Conservation (phyloP, 169 alveolate species). For the Cryptosporidium viatorum region DNA sequence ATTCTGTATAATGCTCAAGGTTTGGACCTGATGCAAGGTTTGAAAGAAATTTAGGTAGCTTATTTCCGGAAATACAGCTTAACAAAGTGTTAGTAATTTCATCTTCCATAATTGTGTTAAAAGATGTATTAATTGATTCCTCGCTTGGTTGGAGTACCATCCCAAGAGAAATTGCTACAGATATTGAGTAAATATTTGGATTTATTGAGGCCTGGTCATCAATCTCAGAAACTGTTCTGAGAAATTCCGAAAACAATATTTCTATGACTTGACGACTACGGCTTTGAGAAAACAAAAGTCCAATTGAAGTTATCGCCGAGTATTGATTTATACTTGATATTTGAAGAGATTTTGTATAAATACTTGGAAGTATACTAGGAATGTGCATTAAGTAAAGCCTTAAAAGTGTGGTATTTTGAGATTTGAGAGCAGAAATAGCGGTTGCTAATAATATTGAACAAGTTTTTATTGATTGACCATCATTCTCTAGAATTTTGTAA, state of each 20-base stretch:
- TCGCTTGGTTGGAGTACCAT: slow-evolving; percentile 46
- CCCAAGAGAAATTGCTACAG: slow-evolving; percentile 59
- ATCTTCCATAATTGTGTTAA: not conserved
- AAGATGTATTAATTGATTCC: not conserved
- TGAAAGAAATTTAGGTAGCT: slow-evolving; percentile 13
- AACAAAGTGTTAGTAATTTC: slow-evolving; percentile 6
- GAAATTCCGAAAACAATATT: slow-evolving; percentile 39
- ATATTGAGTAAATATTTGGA: slow-evolving; percentile 42
- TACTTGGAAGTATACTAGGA: slow-evolving; percentile 65
- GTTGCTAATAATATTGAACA: slow-evolving; percentile 44
- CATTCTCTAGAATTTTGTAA: slow-evolving; percentile 33
- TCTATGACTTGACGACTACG: slow-evolving; percentile 35
- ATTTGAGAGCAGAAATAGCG: slow-evolving; percentile 50
- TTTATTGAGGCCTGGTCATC: slow-evolving; percentile 64
- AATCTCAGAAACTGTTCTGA: slow-evolving; percentile 45
- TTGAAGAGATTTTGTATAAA: slow-evolving; percentile 65
- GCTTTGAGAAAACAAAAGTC: slow-evolving; percentile 62
- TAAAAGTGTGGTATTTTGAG: slow-evolving; percentile 28
- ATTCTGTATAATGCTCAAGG: slow-evolving; percentile 39
- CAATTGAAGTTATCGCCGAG: slow-evolving; percentile 47
- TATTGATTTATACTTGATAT: slow-evolving; percentile 52
- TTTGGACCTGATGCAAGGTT: slow-evolving; percentile 60
- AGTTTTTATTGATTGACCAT: slow-evolving; percentile 60
- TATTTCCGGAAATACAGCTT: slow-evolving; percentile 37
- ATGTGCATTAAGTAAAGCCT: slow-evolving; percentile 64